These are phyloP conservation scores for Polyporus arcularius DNA, from an alignment of 768 basidiomycete genomes.

Conservation along the genomic window DNA sequence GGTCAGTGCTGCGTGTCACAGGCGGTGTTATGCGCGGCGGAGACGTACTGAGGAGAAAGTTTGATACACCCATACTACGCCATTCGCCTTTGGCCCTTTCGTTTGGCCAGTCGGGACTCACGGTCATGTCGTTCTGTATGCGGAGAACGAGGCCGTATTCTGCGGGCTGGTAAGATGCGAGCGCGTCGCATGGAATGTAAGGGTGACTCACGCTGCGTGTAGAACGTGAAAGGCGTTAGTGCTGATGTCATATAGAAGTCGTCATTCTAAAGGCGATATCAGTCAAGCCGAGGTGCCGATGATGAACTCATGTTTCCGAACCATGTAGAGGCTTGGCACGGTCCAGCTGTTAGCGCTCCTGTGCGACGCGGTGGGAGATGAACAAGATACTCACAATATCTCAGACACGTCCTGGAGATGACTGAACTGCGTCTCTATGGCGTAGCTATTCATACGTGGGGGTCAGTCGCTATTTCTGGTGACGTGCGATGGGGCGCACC, in stretches of 20 bases:
- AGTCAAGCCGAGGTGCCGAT: not conserved
- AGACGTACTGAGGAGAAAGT: constrained; percentile 35
- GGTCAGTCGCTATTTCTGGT: not conserved
- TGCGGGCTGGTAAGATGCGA: not conserved
- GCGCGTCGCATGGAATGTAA: not conserved
- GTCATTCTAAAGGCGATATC: constrained; percentile 34
- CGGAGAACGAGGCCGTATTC: constrained; percentile 41
- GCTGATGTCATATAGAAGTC: constrained; percentile 35
- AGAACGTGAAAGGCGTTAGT: not conserved
- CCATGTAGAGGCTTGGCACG: constrained; percentile 27
- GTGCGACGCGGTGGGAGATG: not conserved
- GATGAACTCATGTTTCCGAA: constrained; percentile 4
- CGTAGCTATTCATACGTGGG: constrained; percentile 27
- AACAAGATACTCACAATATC: constrained; percentile 28
- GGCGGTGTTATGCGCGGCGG: not conserved
- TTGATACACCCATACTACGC: constrained; percentile 38
- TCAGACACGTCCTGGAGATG: constrained; percentile 34
- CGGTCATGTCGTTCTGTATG: constrained; percentile 34
- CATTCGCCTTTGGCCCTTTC: constrained; percentile 36
- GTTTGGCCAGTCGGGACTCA: constrained; percentile 26
- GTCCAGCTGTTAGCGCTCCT: not conserved
- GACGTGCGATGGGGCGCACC: constrained; percentile 21
- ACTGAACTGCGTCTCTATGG: constrained; percentile 37
- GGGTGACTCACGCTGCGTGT: not conserved
- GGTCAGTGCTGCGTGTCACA: not conserved